Evolutionary conservation across 106 monocot genomes (phyloP), one percentile per base, ranked within the genome.

Genomic region (Platanthera guangdongensis): DNA sequence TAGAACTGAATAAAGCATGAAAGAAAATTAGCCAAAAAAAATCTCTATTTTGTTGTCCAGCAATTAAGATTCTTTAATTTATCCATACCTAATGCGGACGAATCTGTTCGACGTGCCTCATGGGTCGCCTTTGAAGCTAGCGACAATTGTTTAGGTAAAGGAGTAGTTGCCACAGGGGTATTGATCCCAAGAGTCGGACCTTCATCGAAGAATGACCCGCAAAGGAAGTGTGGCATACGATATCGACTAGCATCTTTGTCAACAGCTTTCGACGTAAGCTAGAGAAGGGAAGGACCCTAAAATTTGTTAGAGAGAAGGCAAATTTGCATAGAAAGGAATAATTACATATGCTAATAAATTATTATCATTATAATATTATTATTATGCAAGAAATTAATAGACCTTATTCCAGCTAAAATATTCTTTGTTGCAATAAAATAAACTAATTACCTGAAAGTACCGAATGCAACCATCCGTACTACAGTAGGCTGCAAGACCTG

Each of bases 401-500:
- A 16, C 15, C 0, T 48, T n/a, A 4, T 5, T 8, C 6, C 9
- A 16, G 16, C 28, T 3, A 45, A 70, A 47, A 12, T 11, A 8
- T 71, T 21, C 39, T 32, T 32, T 32, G 32, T 32, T 32, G 32
- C 32, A 32, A 32, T 32, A 32, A 50, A 19, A 7, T 50, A 52
- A 50, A 9, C 54, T 39, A 25, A 63, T 63, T 57, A 93, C 95
- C 90, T 90, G 85, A 78, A 93, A 95, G 53, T 48, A 71, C 53
- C 78, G 50, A 7, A 84, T 82, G n/a, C 75, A 82, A 47, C 97
- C 97, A 84, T 94, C 94, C n/a, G 86, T 82, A 85, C 84, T 72
- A 79, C 93, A 94, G 71, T 97, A 94, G 80, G 97, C 91, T 68
- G 74, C 91, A 60, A 83, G 60, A 77, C 91, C 97, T 97, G 84